phyloP scores from a whole-genome alignment of 83 land plant species.

The Thuja plicata region DNA sequence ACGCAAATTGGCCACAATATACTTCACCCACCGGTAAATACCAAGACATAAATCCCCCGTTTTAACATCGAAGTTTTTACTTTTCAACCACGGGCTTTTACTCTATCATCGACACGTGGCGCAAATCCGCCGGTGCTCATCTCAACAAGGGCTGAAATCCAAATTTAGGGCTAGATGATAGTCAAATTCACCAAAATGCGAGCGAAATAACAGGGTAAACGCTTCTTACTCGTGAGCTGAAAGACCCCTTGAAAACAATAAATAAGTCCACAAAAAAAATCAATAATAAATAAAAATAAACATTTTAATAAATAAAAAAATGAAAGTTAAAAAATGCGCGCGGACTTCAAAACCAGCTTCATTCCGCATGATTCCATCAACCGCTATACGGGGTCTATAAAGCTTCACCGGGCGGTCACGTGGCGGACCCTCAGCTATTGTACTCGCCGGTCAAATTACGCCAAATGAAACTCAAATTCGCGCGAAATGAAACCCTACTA shows the following conservation, averaged over 20 bases:
- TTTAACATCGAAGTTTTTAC: background rate
- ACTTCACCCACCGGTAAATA: background rate
- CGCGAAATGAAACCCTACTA: background rate
- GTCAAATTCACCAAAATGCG: background rate
- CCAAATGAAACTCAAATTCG: background rate
- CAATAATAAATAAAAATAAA: too few relatives aligned
- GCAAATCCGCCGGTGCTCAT: background rate
- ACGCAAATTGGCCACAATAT: background rate
- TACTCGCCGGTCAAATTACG: background rate
- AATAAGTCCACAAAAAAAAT: background rate
- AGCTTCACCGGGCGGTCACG: background rate
- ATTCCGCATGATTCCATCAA: background rate
- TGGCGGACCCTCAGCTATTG: background rate
- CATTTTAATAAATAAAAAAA: background rate
- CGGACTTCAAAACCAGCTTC: background rate
- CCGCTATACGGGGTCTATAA: background rate
- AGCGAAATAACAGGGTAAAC: background rate
- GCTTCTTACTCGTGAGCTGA: background rate
- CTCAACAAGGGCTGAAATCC: background rate
- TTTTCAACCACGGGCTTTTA: background rate
- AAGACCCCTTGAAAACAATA: background rate
- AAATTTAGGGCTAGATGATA: background rate
- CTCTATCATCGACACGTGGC: background rate
- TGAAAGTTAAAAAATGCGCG: background rate
- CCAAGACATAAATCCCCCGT: background rate